Evolutionary conservation across 2,329 filamentous ascomycete species (phyloP), one percentile per base, ranked within the genome.

Genomic region (Stagonosporopsis cucurbitacearum): DNA sequence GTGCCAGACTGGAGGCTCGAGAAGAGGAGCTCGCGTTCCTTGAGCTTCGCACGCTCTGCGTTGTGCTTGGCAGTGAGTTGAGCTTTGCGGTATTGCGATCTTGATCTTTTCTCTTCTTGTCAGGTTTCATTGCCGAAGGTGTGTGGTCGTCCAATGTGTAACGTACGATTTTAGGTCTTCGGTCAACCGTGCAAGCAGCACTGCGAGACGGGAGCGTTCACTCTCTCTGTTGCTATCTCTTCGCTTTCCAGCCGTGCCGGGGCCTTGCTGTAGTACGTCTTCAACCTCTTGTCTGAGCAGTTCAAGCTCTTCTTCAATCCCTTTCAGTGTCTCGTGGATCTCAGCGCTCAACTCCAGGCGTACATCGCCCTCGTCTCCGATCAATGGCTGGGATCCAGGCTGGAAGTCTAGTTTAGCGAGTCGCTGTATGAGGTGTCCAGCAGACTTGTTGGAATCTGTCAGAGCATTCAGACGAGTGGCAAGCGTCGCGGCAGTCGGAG

Each of bases 241-340:
- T 53, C 71, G 69, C 64, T 61, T 64, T 19, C n/a, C 65, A 68
- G 44, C 49, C 6, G 32, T 2, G 48, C 72, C 73, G 54, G 74
- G 72, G 44, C 71, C 63, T 19, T 60, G 69, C 3, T 80, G 74
- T 32, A 84, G 80, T 23, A 92, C 77, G 66, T 91, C 91, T 58
- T 89, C 84, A 25, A 91, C 82, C 68, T 96, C 92, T 71, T 95
- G 91, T 43, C 81, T 81, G 30, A 97, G 72, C 17, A 95, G 76
- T 74, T 96, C 93, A 62, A 95, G 84, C 56, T 96, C 91, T 60
- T 96, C 91, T 66, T 96, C 88, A 45, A 90, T 85, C 54, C 90
- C 88, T 65, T 91, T 88, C 58, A 97, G 77, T 17, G 84, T 84
- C 68, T 91, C 87, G 63, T 89, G 87, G 60, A 97, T 96, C 73